Base-by-base conservation (phyloP, 2,329 filamentous ascomycete species). In the Arthroderma sp. region DNA sequence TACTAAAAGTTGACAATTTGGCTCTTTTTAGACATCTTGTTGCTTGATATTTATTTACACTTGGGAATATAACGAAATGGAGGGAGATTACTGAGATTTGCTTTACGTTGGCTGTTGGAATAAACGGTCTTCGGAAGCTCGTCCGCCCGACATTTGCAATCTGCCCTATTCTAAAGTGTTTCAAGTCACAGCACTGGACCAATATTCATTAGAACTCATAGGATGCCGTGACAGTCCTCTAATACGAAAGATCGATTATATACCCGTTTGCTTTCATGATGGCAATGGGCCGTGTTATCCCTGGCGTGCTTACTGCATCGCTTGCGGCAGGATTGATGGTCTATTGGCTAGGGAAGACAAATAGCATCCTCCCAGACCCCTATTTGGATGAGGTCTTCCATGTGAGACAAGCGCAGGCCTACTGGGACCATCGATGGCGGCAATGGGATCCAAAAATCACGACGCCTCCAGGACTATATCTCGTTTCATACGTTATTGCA, bases 391-490 rank as follows among this genome's bases (percentile, higher is more conserved):
- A 77, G 61, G 73, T 73, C 13, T 77, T 77, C 64, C 75, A 98
- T 69, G 85, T 96, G 21, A 88, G 89, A 0, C 93, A 98, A 72
- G 90, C 90, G 0, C 88, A 95, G 66, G 82, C 81, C 31, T 98
- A 95, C 70, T 96, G 91, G 70, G 70, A 80, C 41, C 84, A 86
- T 9, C 79, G 80, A 56, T 95, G 86, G 74, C 68, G 71, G 11
- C 78, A 88, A 57, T 98, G 93, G 93, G 91, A 98, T 71, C 86
- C 91, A 59, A 98, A 97, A 70, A 93, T 98, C 67, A 98, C 93
- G 0, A 98, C 93, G 1, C 93, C 93, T 0, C 91, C 93, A 0
- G 93, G 91, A 35, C 75, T 98, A 76, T 90, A 77, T 66, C 77
- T 76, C 51, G 68, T 63, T 62, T 71, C 72, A 75, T 89, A 77